Evolutionary conservation across 108 stramenopile species (phyloP).

Genomic region (Thalassiosira profunda): DNA sequence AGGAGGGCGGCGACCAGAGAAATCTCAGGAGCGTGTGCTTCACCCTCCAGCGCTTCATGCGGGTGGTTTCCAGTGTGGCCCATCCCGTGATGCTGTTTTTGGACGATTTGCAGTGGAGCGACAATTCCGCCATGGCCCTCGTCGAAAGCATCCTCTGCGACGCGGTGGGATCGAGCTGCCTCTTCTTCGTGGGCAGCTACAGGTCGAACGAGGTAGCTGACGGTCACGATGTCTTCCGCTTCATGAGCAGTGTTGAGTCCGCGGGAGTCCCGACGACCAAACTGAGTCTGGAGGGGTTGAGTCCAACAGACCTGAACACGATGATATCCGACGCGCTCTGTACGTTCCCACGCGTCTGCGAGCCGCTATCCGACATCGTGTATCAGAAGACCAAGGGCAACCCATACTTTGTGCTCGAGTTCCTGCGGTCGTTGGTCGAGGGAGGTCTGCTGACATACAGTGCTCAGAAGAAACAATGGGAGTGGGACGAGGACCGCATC

Average conservation of each 20-base stretch:
- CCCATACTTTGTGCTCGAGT: slow-evolving; percentile 28
- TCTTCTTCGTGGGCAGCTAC: slow-evolving; percentile 45
- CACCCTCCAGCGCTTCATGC: slow-evolving; percentile 25
- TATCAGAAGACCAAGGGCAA: slow-evolving; percentile 38
- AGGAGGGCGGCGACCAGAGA: not conserved
- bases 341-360: slow-evolving; percentile 24
- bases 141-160: slow-evolving; percentile 27
- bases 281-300: slow-evolving; percentile 17
- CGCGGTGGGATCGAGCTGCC: slow-evolving; percentile 10
- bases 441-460: slow-evolving; percentile 15
- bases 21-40: slow-evolving; percentile 21
- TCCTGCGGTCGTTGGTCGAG: slow-evolving; percentile 26
- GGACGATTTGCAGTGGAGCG: slow-evolving; percentile 55
- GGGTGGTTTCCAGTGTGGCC: slow-evolving; percentile 17
- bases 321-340: slow-evolving; percentile 43
- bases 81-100: slow-evolving; percentile 41
- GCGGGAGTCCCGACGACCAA: slow-evolving; percentile 15
- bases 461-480: slow-evolving; percentile 17
- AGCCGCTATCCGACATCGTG: slow-evolving; percentile 20
- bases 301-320: slow-evolving; percentile 24
- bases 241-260: not conserved
- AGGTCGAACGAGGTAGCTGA: slow-evolving; percentile 27
- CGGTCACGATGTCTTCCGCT: slow-evolving; percentile 14
- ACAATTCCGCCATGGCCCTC: slow-evolving; percentile 18
- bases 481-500: slow-evolving; percentile 26